Conservation (phyloP, 306 rosid genomes). For the Vigna angularis region DNA sequence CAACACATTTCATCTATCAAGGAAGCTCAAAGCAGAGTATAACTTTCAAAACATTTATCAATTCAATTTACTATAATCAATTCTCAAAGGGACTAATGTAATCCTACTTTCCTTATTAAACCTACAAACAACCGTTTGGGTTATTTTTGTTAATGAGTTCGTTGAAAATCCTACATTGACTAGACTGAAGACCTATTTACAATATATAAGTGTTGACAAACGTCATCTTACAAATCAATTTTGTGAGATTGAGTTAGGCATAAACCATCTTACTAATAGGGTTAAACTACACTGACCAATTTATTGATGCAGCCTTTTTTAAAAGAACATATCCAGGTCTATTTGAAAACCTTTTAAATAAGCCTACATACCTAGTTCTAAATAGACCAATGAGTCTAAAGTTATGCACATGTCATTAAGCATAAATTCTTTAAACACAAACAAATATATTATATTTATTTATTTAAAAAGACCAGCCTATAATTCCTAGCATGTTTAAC, state of each 20-base stretch:
- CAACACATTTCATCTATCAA: not conserved
- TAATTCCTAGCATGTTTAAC: too few species aligned
- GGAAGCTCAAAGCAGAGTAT: not conserved
- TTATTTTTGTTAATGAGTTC: not conserved
- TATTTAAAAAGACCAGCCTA: too few species aligned
- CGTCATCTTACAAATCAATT: too few species aligned
- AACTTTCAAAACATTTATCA: not conserved
- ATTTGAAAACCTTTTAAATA: not conserved
- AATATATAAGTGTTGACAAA: too few species aligned
- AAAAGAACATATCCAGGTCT: not conserved
- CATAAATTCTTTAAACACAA: not conserved
- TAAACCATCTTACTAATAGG: too few species aligned
- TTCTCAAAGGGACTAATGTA: not conserved
- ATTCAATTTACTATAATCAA: not conserved
- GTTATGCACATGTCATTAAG: not conserved
- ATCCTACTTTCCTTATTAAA: too few species aligned
- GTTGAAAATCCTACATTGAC: too few species aligned
- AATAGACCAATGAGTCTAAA: not conserved
- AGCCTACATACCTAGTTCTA: not conserved
- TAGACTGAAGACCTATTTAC: too few species aligned
- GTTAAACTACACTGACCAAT: not conserved
- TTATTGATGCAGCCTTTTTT: not conserved
- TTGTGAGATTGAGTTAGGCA: too few species aligned
- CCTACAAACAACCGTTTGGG: not conserved
- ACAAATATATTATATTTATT: not conserved